Percentiles rank a stretch among this genome's conserved stretches.
Conservation (phyloP, 768 basidiomycete genomes). For the Auricularia sp. region DNA sequence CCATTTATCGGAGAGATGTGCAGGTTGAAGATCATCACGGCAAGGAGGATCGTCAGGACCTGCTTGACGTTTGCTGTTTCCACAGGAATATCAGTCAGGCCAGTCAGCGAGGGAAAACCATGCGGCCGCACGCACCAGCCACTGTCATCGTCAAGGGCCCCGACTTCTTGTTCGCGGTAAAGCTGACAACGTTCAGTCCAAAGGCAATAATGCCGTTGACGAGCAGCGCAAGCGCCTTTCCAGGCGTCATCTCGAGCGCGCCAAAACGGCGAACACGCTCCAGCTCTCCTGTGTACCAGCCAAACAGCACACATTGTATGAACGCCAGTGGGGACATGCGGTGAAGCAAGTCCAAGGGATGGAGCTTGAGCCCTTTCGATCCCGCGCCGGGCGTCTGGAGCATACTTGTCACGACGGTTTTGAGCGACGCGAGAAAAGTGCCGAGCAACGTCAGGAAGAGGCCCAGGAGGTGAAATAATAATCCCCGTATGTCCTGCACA, state of each 20-base stretch:
- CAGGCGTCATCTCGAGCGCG: conserved; percentile 29
- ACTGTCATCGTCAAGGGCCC: conserved; percentile 88
- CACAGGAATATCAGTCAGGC: conserved; percentile 18
- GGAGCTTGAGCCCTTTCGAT: conserved; percentile 28
- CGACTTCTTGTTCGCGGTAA: conserved; percentile 89
- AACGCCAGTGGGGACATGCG: conserved; percentile 90
- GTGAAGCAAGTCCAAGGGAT: conserved; percentile 78
- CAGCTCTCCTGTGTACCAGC: conserved; percentile 73
- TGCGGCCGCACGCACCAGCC: conserved; percentile 46
- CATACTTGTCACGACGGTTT: conserved; percentile 85
- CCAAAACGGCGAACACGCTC: conserved; percentile 43
- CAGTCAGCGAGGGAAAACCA: conserved; percentile 1
- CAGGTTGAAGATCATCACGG: conserved; percentile 75
- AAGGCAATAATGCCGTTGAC: conserved; percentile 86
- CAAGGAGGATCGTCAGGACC: conserved; percentile 77
- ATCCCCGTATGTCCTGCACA: conserved; percentile 78
- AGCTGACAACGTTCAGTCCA: conserved; percentile 85
- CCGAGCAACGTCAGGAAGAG: conserved; percentile 83
- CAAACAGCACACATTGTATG: conserved; percentile 72
- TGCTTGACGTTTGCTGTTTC: conserved; percentile 79
- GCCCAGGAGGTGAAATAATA: conserved; percentile 80
- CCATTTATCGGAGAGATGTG: conserved; percentile 71
- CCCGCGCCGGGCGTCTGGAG: conserved; percentile 40
- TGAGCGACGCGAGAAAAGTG: conserved; percentile 83
- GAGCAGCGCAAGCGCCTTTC: conserved; percentile 43